Evolutionary conservation across 2,329 filamentous ascomycete genomes (phyloP), one percentile per base, ranked within the genome.

Genomic region (Diplodia seriata): DNA sequence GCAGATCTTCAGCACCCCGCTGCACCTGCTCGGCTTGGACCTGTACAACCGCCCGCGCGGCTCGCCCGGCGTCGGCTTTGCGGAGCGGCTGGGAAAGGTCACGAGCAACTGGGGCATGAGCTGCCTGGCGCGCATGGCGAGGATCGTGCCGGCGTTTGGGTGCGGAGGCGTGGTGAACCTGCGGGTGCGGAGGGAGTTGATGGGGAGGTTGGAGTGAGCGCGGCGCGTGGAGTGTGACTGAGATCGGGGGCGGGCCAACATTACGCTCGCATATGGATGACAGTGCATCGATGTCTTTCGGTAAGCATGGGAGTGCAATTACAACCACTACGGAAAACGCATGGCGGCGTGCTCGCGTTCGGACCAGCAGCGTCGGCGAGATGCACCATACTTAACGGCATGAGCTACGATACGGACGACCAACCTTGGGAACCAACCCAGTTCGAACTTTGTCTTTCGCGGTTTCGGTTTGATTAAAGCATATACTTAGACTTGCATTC

Each of bases 101-200:
- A 82, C 86, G 68, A 84, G 87, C 71, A 93, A 96, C 75, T 97
- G 93, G 89, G 81, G 85, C 20, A 85, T 90, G 70, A 94, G 91
- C 77, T 87, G 88, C 36, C 79, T 87, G 68, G 93, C 94, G 31
- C 82, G 93, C 66, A 90, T 97, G 79, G 91, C 91, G 69, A 86
- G 94, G 74, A 97, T 97, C 73, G 85, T 97, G 2, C 93, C 93
- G 20, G 93, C 93, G 0, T 97, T 94, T 82, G 94, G 93, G 1
- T 85, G 97, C 14, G 94, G 93, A 0, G 93, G 93, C 0, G 92
- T 97, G 12, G 90, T 95, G 12, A 97, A 97, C 79, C 85, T 85
- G 69, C 89, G 91, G 74, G 83, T 94, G 54, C 85, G 93, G 72
- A 83, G 81, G 74, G 82, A 76, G 65, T 76, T 94, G 72, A 93